These are phyloP conservation scores for Talaromyces sp. DNA, from an alignment of 2,329 filamentous ascomycete genomes.

Conservation along the genomic window DNA sequence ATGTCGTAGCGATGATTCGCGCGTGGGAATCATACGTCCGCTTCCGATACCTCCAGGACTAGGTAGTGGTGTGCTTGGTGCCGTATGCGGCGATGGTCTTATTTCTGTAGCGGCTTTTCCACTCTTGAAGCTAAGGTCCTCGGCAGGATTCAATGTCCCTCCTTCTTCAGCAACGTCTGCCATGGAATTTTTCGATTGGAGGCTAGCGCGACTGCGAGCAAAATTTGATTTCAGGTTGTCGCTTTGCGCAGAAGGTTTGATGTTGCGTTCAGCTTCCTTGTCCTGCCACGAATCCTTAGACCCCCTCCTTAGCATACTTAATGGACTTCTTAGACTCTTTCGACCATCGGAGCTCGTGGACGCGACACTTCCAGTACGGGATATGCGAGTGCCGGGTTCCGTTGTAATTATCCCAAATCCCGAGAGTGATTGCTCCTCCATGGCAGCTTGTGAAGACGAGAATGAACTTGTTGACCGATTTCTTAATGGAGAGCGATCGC, in stretches of 20 bases:
- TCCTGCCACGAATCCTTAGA: slow-evolving; percentile 38
- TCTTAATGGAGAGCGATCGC: slow-evolving; percentile 36
- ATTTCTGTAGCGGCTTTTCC: not conserved
- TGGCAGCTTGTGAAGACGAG: slow-evolving; percentile 31
- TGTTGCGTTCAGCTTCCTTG: slow-evolving; percentile 36
- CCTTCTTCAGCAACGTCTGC: slow-evolving; percentile 41
- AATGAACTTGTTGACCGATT: slow-evolving; percentile 38
- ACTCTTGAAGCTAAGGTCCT: slow-evolving; percentile 23
- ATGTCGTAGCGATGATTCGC: slow-evolving; percentile 65
- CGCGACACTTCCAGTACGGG: slow-evolving; percentile 37
- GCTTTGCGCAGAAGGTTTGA: slow-evolving; percentile 33
- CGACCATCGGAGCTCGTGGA: slow-evolving; percentile 39
- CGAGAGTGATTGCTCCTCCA: slow-evolving; percentile 29
- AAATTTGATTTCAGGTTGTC: slow-evolving; percentile 33
- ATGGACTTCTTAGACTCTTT: slow-evolving; percentile 36
- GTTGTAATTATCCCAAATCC: slow-evolving; percentile 40
- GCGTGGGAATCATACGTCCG: slow-evolving; percentile 58
- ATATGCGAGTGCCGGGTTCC: slow-evolving; percentile 38
- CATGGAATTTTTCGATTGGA: slow-evolving; percentile 43
- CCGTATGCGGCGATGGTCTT: not conserved
- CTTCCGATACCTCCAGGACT: slow-evolving; percentile 41
- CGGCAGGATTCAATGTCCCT: slow-evolving; percentile 23
- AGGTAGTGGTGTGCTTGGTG: slow-evolving; percentile 23
- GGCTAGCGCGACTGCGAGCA: slow-evolving; percentile 36
- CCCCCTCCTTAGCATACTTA: slow-evolving; percentile 33